Base-by-base conservation (phyloP, 768 basidiomycete species). In the Mycena indigotica region DNA sequence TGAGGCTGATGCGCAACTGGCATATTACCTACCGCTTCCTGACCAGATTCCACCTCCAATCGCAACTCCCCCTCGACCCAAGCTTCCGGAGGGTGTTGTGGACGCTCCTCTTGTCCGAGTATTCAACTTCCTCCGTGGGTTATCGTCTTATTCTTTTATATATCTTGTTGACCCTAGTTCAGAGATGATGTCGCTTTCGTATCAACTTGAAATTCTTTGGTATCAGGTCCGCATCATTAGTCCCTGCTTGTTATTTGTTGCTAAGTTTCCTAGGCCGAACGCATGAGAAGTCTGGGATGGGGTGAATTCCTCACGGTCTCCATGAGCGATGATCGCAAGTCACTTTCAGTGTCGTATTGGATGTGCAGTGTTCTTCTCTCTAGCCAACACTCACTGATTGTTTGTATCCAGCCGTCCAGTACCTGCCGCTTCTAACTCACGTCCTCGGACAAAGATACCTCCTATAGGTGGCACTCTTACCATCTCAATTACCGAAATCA, bases 151-250 rank as follows among this genome's bases (percentile, higher is more conserved):
- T 5, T 58, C 28, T 39, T 28, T 16, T 38, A 44, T 16, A 39
- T 21, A 23, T 25, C 16, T 21, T 41, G 28, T 28, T 55, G 29
- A 25, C 55, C 26, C 30, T 58, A 32, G 45, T 39, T 24, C 48
- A 95, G 93, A 95, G 69, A 89, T 92, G 79, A 91, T 95, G 84
- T 91, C 93, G 1, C 72, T 97, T 57, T 88, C 91, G 2, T 97
- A 97, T 72, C 95, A 96, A 66, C 80, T 98, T 16, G 95, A 95
- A 71, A 89, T 94, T 60, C 71, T 98, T 48, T 87, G 86, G 81
- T 89, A 86, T 66, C 92, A 94, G 68, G 81, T 80, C 61, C 29
- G 69, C 67, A 48, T 21, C 15, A 32, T 21, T 16, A 6, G 28
- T 54, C 16, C 17, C 39, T 50, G 38, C 38, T 45, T 38, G 52